Evolutionary conservation across 768 basidiomycete genomes (phyloP), one percentile per base, ranked within the genome.

Genomic region (Xerocomus potaroensis): DNA sequence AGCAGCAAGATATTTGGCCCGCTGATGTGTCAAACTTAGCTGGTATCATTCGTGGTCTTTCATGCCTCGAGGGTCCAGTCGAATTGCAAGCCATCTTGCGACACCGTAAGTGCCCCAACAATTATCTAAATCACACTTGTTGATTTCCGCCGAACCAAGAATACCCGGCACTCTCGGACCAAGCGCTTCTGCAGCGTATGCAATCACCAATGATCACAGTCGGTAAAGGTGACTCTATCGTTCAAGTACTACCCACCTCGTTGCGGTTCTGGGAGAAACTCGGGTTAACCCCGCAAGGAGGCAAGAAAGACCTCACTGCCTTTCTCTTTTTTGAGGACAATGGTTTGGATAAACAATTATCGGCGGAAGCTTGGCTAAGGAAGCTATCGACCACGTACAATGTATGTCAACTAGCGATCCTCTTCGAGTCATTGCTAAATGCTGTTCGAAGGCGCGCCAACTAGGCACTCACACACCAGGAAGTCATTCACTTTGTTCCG

Each of bases 201-300:
- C 73, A 79, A 8, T 60, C 75, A 2, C 86, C 87, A 0, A 71
- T 78, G 69, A 60, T 92, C 10, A 71, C 82, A 0, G 72, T 87
- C 23, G 82, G 78, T 3, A 88, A 87, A 57, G 77, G 78, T 3
- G 81, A 83, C 30, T 74, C 79, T 4, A 64, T 89, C 22, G 70
- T 92, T n/a, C 80, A 89, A 33, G 63, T 88, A 15, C 63, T 79
- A 12, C 83, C 88, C 2, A 65, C 87, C 4, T 84, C 88, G 0
- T 59, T 92, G 19, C 75, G 83, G 2, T 92, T 91, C 62, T 92
- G 91, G 90, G 84, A 87, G 55, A 92, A 90, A 61, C 73, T 91
- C 11, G 88, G 87, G 0, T 60, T 93, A 35, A 72, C 73, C 14
- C 91, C 91, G 0, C 73, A 76, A 38, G 76, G 76, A 29, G 91